phyloP scores from a whole-genome alignment of 2,329 filamentous ascomycete genomes.

The Ramularia endophylla region DNA sequence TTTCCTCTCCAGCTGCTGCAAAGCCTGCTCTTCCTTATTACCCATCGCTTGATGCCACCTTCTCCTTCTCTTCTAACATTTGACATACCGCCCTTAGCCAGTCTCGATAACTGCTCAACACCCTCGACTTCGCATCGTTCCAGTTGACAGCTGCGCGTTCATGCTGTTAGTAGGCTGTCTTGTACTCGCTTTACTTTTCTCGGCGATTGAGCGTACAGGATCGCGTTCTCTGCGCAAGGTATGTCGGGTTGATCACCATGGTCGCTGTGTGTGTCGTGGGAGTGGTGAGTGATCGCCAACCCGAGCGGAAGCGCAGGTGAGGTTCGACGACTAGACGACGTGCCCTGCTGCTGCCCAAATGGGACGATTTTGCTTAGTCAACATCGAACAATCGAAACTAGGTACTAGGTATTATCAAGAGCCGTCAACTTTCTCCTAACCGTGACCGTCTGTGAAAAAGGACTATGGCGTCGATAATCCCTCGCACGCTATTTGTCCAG shows the following conservation, averaged over 20 bases:
- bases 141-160: constrained; percentile 68
- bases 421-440: too few species aligned
- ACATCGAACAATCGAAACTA: too few species aligned
- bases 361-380: too few species aligned
- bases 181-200: neutral
- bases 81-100: constrained; percentile 90
- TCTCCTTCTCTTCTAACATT: neutral
- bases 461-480: too few species aligned
- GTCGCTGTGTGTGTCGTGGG: constrained; percentile 3
- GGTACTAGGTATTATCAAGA: too few species aligned
- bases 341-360: too few species aligned
- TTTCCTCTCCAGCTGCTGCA: neutral
- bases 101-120: constrained; percentile 83
- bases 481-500: too few species aligned
- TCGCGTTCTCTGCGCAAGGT: constrained; percentile 61
- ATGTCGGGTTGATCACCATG: constrained; percentile 78
- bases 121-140: constrained; percentile 80
- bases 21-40: neutral
- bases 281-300: too few species aligned
- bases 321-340: too few species aligned
- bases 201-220: constrained; percentile 37
- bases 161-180: neutral
- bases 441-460: too few species aligned
- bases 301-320: too few species aligned
- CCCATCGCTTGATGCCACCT: neutral